Evolutionary conservation across 306 rosid species (phyloP).

Genomic region (Canavalia ensiformis): DNA sequence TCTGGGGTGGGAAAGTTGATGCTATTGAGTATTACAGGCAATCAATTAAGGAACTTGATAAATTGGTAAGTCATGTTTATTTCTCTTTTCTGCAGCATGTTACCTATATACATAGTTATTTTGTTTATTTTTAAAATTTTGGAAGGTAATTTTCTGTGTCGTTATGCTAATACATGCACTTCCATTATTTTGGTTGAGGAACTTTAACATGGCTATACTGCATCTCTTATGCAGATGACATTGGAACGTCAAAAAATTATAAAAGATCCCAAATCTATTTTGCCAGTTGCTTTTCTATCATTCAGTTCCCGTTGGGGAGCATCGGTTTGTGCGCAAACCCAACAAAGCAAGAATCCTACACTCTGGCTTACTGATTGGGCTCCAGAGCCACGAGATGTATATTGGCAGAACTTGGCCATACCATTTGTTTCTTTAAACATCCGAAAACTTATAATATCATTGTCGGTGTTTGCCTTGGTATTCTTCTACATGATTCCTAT

Average conservation of each 20-base stretch:
- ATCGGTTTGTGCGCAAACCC: conserved; percentile 97
- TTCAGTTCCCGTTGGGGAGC: conserved; percentile 96
- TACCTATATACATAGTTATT: conserved; percentile 3
- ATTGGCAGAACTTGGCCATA: conserved; percentile 92
- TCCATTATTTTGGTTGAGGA: conserved; percentile 35
- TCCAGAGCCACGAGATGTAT: conserved; percentile 91
- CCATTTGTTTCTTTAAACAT: conserved; percentile 91
- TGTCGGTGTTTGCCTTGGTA: conserved; percentile 83
- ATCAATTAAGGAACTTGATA: conserved; percentile 72
- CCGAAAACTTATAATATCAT: conserved; percentile 74
- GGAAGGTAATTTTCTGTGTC: not conserved
- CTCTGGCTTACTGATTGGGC: conserved; percentile 97
- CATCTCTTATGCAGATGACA: conserved; percentile 64
- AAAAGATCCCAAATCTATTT: conserved; percentile 78
- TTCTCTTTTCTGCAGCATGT: conserved; percentile 40
- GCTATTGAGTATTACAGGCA: conserved; percentile 83
- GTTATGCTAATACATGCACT: conserved; percentile 15
- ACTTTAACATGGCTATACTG: conserved; percentile 32
- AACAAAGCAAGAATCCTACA: conserved; percentile 93
- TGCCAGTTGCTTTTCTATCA: conserved; percentile 92
- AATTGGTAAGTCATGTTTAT: conserved; percentile 58
- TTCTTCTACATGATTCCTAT: conserved; percentile 99
- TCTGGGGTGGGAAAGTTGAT: conserved; percentile 77
- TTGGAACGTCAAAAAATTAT: conserved; percentile 80
- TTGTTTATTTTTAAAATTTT: not conserved